phyloP scores from a whole-genome alignment of 805 yeast species.

The Candida sphagnicola region DNA sequence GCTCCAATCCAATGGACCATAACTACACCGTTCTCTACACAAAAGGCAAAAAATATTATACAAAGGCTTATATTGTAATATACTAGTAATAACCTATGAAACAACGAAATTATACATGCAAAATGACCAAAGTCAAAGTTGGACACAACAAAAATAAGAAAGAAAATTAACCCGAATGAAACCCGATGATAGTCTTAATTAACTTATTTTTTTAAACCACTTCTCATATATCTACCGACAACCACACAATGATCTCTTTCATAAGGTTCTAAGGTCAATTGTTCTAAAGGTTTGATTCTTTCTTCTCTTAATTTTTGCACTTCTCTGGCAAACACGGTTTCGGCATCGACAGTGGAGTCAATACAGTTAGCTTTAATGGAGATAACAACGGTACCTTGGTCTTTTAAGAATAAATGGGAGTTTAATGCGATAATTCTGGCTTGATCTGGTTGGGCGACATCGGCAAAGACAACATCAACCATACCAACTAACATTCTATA shows the following conservation, averaged over 20 bases:
- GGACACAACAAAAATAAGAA: background rate
- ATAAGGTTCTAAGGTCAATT: slow-evolving; percentile 97
- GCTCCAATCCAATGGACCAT: no score
- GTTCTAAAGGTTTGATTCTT: slow-evolving; percentile 97
- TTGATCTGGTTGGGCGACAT: slow-evolving; percentile 99
- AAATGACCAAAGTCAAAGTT: background rate
- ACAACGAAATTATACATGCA: background rate
- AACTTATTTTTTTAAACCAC: slow-evolving; percentile 56
- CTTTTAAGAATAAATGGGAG: slow-evolving; percentile 96
- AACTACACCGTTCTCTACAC: no score
- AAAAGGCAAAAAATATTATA: no score
- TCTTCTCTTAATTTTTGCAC: slow-evolving; percentile 98
- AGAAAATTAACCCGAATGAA: background rate
- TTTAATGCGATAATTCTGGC: slow-evolving; percentile 99
- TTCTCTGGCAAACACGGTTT: slow-evolving; percentile 98
- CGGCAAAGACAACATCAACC: slow-evolving; percentile 99
- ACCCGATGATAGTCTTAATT: background rate
- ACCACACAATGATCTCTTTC: slow-evolving; percentile 99
- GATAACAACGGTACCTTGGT: slow-evolving; percentile 97
- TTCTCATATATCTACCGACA: slow-evolving; percentile 93
- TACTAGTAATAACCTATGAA: background rate
- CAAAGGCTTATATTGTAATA: no score
- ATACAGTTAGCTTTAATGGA: slow-evolving; percentile 99
- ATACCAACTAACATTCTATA: slow-evolving; percentile 98
- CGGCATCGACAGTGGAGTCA: slow-evolving; percentile 99